Evolutionary conservation across 169 alveolate species (phyloP), one percentile per base, ranked within the genome.

Genomic region (Miamiensis avidus): DNA sequence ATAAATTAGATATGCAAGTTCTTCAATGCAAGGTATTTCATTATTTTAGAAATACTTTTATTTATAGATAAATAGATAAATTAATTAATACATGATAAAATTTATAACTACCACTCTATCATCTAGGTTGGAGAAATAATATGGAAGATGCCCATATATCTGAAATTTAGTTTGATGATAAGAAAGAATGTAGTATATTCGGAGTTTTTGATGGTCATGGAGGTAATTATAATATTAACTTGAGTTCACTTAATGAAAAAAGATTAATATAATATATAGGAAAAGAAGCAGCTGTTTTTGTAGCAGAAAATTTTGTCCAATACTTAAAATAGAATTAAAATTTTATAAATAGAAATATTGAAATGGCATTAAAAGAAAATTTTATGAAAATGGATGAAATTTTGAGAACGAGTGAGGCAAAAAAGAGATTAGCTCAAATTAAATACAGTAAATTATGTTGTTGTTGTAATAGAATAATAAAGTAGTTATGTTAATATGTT

Each of bases 141-240:
- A 96, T 94, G 97, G 98, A 96, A 87, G 98, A 96, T 84, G 86
- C 97, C 26, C 93, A 94, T 69, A 82, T 93, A 6, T 89, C 92
- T 27, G 77, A 84, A 29, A 76, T 91, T 0, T 89, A 85, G 65
- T 31, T 89, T 73, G 83, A 79, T 25, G 34, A 78, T n/a, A 49
- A 49, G 20, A 49, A 49, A 49, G 69, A 49, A 20, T 76, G 82
- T 4, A 65, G 83, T 26, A 75, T 93, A 16, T 93, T 95, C 74
- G 97, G 95, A 28, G 95, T 95, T 29, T 93, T 93, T 82, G 97
- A 95, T 83, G 97, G 97, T 26, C 97, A 95, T 82, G 97, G 97
- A 74, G 97, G 97, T 0, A 73, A 82, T n/a, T 76, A 4, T 64
- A 25, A 32, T 84, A 34, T 29, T n/a, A n/a, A n/a, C n/a, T n/a